Evolutionary conservation across 371 early-diverging fungal species (phyloP).

Genomic region (Mucor plumbeus): DNA sequence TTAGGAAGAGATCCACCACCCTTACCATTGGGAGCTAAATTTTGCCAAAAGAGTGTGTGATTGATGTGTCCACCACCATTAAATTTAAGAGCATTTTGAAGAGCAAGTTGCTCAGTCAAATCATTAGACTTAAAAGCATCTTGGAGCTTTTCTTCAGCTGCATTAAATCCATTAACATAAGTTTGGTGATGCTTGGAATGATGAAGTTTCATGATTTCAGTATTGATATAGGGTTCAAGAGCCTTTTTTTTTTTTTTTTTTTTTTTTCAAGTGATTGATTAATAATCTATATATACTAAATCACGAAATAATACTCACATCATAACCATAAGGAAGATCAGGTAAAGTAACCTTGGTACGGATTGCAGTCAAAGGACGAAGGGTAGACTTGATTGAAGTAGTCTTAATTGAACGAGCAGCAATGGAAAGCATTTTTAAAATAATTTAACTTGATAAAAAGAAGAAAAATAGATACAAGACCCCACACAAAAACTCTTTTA

Average conservation of each 20-base stretch:
- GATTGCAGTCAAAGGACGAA: slow-evolving; percentile 55
- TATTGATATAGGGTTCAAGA: slow-evolving; percentile 91
- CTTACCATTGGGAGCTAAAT: slow-evolving; percentile 79
- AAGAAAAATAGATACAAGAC: slow-evolving; percentile 9
- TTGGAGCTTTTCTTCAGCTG: slow-evolving; percentile 74
- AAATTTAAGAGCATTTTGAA: slow-evolving; percentile 88
- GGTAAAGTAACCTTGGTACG: slow-evolving; percentile 74
- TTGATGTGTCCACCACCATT: slow-evolving; percentile 99
- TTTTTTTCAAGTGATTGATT: neutral
- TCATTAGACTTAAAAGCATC: slow-evolving; percentile 75
- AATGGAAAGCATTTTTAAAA: slow-evolving; percentile 48
- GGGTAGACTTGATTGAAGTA: slow-evolving; percentile 33
- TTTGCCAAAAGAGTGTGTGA: slow-evolving; percentile 97
- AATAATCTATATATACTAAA: neutral
- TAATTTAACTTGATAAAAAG: slow-evolving; percentile 3
- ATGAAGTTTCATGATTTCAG: slow-evolving; percentile 97
- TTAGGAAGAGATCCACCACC: slow-evolving; percentile 30
- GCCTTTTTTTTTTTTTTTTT: slow-evolving; percentile 63
- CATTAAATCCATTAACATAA: slow-evolving; percentile 64
- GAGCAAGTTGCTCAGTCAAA: slow-evolving; percentile 70
- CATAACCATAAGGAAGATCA: slow-evolving; percentile 77
- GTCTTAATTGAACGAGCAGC: slow-evolving; percentile 54
- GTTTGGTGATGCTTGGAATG: slow-evolving; percentile 96
- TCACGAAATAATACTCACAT: slow-evolving; percentile 42
- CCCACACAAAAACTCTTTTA: slow-evolving; percentile 10